Conservation (phyloP, 2,329 filamentous ascomycete genomes). For the Stenocarpella maydis region DNA sequence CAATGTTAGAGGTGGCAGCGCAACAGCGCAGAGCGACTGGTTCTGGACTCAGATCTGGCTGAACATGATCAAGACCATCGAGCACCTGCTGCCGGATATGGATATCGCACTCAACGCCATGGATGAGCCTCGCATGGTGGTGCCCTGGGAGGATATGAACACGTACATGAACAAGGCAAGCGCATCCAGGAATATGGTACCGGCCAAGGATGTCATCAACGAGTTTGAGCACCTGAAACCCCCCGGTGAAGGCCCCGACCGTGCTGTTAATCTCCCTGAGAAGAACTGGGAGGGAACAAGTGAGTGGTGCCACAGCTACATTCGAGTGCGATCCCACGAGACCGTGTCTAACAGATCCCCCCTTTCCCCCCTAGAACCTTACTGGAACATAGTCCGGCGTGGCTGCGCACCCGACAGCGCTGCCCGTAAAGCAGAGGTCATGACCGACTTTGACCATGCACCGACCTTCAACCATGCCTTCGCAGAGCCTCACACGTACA, state of each 20-base stretch:
- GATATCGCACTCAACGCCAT: constrained; percentile 72
- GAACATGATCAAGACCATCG: constrained; percentile 60
- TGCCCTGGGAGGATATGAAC: constrained; percentile 69
- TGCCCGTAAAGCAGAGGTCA: constrained; percentile 58
- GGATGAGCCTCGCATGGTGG: constrained; percentile 72
- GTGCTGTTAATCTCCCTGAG: constrained; percentile 45
- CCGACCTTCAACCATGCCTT: constrained; percentile 55
- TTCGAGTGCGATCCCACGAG: not conserved
- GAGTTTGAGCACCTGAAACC: constrained; percentile 54
- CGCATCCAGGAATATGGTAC: constrained; percentile 53
- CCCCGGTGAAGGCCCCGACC: constrained; percentile 47
- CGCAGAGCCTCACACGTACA: constrained; percentile 57
- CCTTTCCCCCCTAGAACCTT: constrained; percentile 50
- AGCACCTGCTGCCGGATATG: constrained; percentile 69
- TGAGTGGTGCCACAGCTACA: constrained; percentile 42
- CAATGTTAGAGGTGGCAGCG: constrained; percentile 61
- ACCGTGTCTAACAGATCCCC: not conserved
- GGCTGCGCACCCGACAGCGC: constrained; percentile 70
- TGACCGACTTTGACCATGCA: constrained; percentile 54
- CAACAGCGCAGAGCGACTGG: constrained; percentile 61
- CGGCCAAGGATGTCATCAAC: constrained; percentile 53
- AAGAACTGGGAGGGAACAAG: constrained; percentile 62
- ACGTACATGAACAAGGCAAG: constrained; percentile 61
- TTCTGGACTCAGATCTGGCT: constrained; percentile 67
- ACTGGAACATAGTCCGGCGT: constrained; percentile 65